Evolutionary conservation across 108 stramenopile genomes (phyloP), one percentile per base, ranked within the genome.

Genomic region (Nitzschia palea): DNA sequence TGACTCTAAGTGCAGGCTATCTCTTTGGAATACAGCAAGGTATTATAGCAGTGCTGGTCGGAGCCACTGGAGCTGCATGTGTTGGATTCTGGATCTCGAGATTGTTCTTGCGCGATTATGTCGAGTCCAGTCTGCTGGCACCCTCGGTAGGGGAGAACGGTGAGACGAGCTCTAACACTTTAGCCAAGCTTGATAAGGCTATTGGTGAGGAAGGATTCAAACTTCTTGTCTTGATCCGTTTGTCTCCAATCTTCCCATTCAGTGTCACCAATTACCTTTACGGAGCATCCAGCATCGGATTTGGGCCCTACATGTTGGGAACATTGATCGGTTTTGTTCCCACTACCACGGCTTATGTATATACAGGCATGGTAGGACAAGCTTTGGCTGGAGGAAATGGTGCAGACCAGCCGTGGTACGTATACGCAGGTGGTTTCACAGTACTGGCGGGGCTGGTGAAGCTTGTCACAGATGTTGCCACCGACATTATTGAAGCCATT

Each of bases 181-280:
- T 91, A 45, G 55, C 48, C 17, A 81, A 78, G 17, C 77, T 94
- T 48, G 92, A 94, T 56, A 31, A 54, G 15, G 89, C 92, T 23
- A 83, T 94, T 42, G 89, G 70, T 17, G 45, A 69, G 37, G 87
- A 89, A 52, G 89, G 89, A 1, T 95, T 93, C 78, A 87, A 87
- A 36, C 48, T 95, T 25, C 84, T 93, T 68, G 51, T 93, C 10
- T 75, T 92, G 29, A 74, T 92, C 55, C 55, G 94, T 26, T 70
- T 94, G 5, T 85, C 83, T 14, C 93, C 93, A 3, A 58, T 94
- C 23, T 89, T 94, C 62, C 93, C 93, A 27, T 94, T 94, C 68
- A 87, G 87, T 4, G 68, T 92, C 20, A 80, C 80, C 44, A 94
- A 94, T 72, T 94, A 94, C 68, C 57, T 94, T 51, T 92, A 90